Evolutionary conservation across 1,139 yeast genomes (phyloP), one percentile per base, ranked within the genome.

Genomic region (Zygosaccharomyces pseudobailii): DNA sequence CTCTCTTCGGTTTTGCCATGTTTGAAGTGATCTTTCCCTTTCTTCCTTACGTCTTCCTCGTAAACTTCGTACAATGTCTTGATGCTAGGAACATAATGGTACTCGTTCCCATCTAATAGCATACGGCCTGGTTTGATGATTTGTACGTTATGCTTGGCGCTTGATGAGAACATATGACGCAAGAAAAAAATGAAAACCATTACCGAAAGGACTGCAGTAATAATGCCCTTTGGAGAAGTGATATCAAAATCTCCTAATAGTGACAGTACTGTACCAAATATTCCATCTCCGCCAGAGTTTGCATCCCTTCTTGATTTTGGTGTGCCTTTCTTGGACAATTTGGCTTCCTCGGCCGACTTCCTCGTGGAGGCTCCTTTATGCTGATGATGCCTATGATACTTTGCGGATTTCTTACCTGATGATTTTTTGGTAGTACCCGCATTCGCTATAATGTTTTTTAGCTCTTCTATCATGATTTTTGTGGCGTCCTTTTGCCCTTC

Each of bases 401-500:
- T 63, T 55, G 67, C 69, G 46, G 66, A 66, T 57, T 59, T 68
- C 47, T 61, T 66, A 22, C 58, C 50, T 21, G 56, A 46, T 36
- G 10, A 4, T 27, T 38, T 38, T 24, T 58, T 56, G 17, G 17
- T 13, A 13, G 17, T 13, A 13, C 63, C 56, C 25, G 61, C 56
- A 33, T 62, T 55, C n/a, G 66, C 55, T 22, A 83, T 65, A 13
- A 76, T 68, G 4, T 71, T 72, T 55, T 77, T 79, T 36, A 90
- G 57, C 45, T 81, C 84, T n/a, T 73, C 76, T 5, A 79, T 69
- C 62, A 89, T 62, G 2, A 76, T 70, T 48, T 76, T 78, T 70
- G 85, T 76, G 17, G 86, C 78, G 19, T 81, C 83, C 57, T 79
- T 80, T 65, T 94, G 98, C 0, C 98, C 99, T 47, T 87, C 95